These are phyloP conservation scores for Mycothermus thermophilus DNA, from an alignment of 495 filamentous ascomycete species.

Conservation along the genomic window DNA sequence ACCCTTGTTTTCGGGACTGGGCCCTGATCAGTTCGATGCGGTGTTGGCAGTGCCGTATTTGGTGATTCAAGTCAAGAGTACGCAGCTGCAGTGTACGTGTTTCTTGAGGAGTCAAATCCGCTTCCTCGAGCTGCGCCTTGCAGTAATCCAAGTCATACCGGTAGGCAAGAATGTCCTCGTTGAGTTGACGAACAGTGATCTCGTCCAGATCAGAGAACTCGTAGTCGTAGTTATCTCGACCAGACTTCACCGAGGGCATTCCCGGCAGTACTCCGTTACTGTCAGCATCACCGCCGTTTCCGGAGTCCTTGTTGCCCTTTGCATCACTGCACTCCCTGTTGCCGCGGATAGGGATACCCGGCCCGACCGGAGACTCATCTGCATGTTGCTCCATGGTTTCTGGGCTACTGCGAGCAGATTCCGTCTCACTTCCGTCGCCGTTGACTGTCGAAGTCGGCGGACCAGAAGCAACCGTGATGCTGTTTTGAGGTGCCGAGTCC, in stretches of 20 bases:
- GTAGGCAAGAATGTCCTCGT: conserved; percentile 30
- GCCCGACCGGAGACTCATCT: not conserved
- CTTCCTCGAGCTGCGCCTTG: conserved; percentile 16
- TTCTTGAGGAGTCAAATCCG: conserved; percentile 30
- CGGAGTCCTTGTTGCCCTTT: too few relatives aligned
- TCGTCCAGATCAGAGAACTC: conserved; percentile 20
- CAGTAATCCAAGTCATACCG: conserved; percentile 28
- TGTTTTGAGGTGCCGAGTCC: conserved; percentile 5
- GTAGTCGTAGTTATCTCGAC: conserved; percentile 4
- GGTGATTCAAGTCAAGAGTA: conserved; percentile 26
- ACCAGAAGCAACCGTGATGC: conserved; percentile 9
- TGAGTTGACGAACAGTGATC: conserved; percentile 28
- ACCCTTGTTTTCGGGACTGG: conserved; percentile 6
- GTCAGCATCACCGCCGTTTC: not conserved
- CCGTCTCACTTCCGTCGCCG: not conserved
- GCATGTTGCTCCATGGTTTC: not conserved
- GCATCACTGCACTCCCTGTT: conserved; percentile 3
- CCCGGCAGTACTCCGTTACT: not conserved
- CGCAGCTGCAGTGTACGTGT: conserved; percentile 27
- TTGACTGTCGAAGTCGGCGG: not conserved
- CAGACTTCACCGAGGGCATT: not conserved
- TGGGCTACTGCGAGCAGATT: conserved; percentile 3
- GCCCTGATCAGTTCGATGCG: conserved; percentile 22
- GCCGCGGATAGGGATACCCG: not conserved
- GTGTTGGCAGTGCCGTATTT: conserved; percentile 29